Evolutionary conservation across 2,329 filamentous ascomycete genomes (phyloP), one percentile per base, ranked within the genome.

Genomic region (Pestalotiopsis sp.): DNA sequence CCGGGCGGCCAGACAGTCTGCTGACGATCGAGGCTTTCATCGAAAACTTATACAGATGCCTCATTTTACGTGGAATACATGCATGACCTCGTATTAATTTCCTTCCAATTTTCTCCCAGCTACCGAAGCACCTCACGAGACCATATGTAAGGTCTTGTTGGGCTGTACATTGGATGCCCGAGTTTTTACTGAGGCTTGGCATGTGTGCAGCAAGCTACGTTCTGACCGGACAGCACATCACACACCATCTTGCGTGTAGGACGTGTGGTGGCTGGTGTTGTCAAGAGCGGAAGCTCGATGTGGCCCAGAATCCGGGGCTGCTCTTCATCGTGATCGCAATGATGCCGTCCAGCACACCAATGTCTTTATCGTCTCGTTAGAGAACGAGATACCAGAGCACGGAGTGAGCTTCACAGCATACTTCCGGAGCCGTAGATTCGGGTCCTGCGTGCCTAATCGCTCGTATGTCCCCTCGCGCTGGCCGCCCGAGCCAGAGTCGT

Each of bases 211-310:
- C 25, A 36, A 36, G 7, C 31, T 36, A 36, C 31, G 31, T 52
- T 31, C 39, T 68, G 70, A 75, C 78, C 83, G 84, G 81, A 86
- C 85, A 87, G 83, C 84, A 80, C 85, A 86, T 81, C 79, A 79
- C 77, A 72, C 70, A 70, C 71, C 68, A 68, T 66, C 63, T 66
- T 67, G 67, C 68, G 67, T 71, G 68, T 70, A 71, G 72, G 31
- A 36, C n/a, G 36, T 20, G 17, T 62, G 59, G 25, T 36, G n/a
- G 31, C 59, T 62, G 27, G 31, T 62, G 11, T 27, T 36, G 25
- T 23, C 57, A 59, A 59, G n/a, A 20, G 9, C 17, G 25, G 57
- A 59, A 59, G 57, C 57, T 59, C 27, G 57, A 36, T 62, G 6
- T 62, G 14, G 25, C 59, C 59, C 27, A 12, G 14, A 14, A 39